Evolutionary conservation across 257 asterid species (phyloP).

Genomic region (Solanum acaule): DNA sequence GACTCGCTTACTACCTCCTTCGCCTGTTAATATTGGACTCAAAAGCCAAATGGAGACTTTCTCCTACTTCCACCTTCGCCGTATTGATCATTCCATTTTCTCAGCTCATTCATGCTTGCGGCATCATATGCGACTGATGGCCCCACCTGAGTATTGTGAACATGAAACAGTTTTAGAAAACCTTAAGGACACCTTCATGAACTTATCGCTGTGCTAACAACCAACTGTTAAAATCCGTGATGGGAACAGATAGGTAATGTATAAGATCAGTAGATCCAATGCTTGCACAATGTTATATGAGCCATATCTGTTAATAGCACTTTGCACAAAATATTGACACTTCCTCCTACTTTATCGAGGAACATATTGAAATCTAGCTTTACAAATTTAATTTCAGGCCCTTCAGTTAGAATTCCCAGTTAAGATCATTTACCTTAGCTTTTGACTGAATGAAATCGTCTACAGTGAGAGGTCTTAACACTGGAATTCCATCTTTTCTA

Average conservation of each 20-base stretch:
- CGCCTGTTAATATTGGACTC: constrained; percentile 9
- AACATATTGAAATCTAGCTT: background rate
- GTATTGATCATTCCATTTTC: constrained; percentile 96
- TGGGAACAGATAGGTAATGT: background rate
- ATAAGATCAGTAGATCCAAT: background rate
- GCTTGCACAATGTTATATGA: background rate
- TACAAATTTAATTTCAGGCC: background rate
- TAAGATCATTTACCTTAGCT: constrained; percentile 55
- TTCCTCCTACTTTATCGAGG: background rate
- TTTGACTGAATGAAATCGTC: constrained; percentile 75
- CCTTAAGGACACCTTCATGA: background rate
- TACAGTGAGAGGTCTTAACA: constrained; percentile 52
- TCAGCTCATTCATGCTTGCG: constrained; percentile 79
- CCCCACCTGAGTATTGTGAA: constrained; percentile 56
- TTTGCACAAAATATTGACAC: background rate
- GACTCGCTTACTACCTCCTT: background rate
- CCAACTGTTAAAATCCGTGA: background rate
- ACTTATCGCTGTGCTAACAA: background rate
- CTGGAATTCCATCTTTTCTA: constrained; percentile 24
- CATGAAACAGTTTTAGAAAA: background rate
- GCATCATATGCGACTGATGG: constrained; percentile 98
- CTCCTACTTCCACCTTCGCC: constrained; percentile 97
- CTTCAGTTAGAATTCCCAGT: background rate
- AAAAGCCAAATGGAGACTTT: constrained; percentile 87
- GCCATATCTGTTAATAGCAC: background rate